Evolutionary conservation across 495 filamentous ascomycete genomes (phyloP), one percentile per base, ranked within the genome.

Genomic region (Mytilinidion resinicola): DNA sequence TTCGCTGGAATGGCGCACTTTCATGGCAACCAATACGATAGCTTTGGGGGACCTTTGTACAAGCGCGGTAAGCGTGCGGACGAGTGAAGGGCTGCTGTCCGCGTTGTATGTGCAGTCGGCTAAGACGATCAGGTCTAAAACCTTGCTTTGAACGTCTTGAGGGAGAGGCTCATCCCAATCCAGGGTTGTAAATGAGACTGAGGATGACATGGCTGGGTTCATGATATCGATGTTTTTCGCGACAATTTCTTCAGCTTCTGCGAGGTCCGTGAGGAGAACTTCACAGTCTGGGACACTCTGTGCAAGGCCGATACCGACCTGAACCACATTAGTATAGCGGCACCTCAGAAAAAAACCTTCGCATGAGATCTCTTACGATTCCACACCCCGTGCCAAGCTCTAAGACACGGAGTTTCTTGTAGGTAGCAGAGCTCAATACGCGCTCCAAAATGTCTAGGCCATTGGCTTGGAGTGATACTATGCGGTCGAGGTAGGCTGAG

Each of bases 91-190:
- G 37, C 90, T 74, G 44, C 84, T 89, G 68, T 93, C 89, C 35
- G 82, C 78, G 69, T 97, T 98, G 74, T 98, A 98, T 10, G 91
- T 98, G 76, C 93, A 96, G 67, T 98, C 93, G 15, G 90, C 89
- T 1, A 95, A 78, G 5, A 95, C 69, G 20, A 96, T 76, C 35
- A 97, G 64, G 68, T 95, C 86, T 71, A 85, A 84, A 0, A 67
- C 62, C 21, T 69, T 70, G 1, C 72, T 66, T 25, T 64, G 65
- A 4, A 76, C 72, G 15, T 73, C 61, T 14, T 69, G 34, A 1
- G 72, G 72, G 8, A 80, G 71, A 11, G 55, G 33, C 21, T 80
- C 15, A 30, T 49, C 68, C 93, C 93, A 98, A 71, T 96, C 86
- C 17, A 97, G 79, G 7, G 80, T 72, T 50, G 80, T 73, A 64